Conservation (phyloP, 305 asterid species). For the Ruellia speciosa region DNA sequence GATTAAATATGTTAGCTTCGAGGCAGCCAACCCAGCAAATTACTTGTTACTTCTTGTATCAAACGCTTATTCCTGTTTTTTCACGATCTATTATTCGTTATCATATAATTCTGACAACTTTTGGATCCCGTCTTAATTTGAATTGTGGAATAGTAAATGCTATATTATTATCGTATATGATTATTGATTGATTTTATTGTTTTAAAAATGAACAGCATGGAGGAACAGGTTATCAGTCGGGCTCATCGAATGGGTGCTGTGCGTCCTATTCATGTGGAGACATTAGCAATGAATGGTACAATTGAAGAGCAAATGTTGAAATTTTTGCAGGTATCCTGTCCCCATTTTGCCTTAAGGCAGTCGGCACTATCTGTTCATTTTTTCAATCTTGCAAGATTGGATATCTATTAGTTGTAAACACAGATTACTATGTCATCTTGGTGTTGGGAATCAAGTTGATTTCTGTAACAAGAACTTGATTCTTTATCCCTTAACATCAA, state of each 20-base stretch:
- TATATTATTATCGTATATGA: neutral
- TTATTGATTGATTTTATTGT: slow-evolving; percentile 26
- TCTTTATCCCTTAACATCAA: too few relatives aligned
- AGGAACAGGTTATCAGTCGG: slow-evolving; percentile 98
- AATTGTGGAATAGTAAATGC: slow-evolving; percentile 10
- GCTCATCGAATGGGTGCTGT: slow-evolving; percentile 99
- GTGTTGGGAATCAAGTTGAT: too few relatives aligned
- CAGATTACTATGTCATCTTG: too few relatives aligned
- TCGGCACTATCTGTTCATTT: too few relatives aligned
- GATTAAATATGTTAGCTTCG: slow-evolving; percentile 3
- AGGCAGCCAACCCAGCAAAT: slow-evolving; percentile 14
- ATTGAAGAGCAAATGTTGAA: slow-evolving; percentile 92
- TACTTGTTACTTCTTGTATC: neutral
- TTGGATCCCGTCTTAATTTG: slow-evolving; percentile 8
- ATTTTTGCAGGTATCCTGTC: slow-evolving; percentile 60
- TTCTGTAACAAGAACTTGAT: too few relatives aligned
- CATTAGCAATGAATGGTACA: slow-evolving; percentile 88
- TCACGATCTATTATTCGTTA: neutral
- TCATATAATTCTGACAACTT: slow-evolving; percentile 9
- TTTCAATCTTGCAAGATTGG: too few relatives aligned
- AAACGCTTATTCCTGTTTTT: slow-evolving; percentile 2
- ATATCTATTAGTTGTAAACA: too few relatives aligned
- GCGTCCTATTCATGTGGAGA: slow-evolving; percentile 84
- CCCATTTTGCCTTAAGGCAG: too few relatives aligned
- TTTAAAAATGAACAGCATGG: slow-evolving; percentile 59